Evolutionary conservation across 108 stramenopile genomes (phyloP), one percentile per base, ranked within the genome.

Genomic region (Nitzschia putrida): DNA sequence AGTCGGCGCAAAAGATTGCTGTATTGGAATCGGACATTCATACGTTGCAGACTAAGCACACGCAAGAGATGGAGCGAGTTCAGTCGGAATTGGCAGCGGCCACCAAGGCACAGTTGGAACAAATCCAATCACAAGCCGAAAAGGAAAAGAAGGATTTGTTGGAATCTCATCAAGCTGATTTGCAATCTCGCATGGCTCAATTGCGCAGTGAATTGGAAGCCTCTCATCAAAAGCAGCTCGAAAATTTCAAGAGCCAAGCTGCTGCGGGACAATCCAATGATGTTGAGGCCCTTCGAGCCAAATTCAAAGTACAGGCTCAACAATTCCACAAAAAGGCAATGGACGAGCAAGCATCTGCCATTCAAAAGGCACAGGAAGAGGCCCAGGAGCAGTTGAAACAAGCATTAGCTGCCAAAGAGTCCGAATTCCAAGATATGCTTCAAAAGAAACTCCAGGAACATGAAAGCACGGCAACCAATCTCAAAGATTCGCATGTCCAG

Each of bases 161-260:
- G 49, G 39, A 51, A 55, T 14, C 20, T 22, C 45, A 82, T 26
- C 55, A 80, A 47, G 55, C 73, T 3, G 61, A 81, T 14, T 22
- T 75, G 39, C 58, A 61, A 39, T 16, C 44, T 3, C n/a, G 56
- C 8, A 25, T 76, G 10, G 45, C 54, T 7, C 43, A 73, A 42
- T 14, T 53, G 8, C 59, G 67, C 18, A 41, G 66, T 10, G 68
- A 73, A 10, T 22, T 80, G 18, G 26, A 59, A 10, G n/a, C 39
- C 20, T 78, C 67, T 29, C 71, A 78, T 42, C 59, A 78, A 24
- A 76, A 69, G 64, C 73, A 81, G 20, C 66, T 71, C 12, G 61
- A 75, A 37, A 80, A 79, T 25, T 56, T 85, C 0, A 40, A 47
- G 50, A 61, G 64, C 20, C 21, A 53, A 40, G 47, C 58, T 24